These are phyloP conservation scores for Elaeis oleifera DNA, from an alignment of 202 grass and related monocot genomes.

Conservation along the genomic window DNA sequence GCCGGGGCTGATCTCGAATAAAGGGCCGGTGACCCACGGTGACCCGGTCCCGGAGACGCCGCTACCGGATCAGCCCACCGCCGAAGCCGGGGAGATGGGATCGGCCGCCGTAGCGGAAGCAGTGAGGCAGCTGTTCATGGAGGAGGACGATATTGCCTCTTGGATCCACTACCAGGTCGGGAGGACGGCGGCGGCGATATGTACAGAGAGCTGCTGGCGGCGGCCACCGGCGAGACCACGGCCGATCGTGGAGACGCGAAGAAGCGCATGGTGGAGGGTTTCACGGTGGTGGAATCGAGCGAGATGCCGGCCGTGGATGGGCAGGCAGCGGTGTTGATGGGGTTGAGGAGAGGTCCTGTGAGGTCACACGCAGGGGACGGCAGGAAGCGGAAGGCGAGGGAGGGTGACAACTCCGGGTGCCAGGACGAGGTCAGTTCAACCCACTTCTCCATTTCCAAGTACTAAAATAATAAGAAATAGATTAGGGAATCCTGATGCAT, in stretches of 20 bases:
- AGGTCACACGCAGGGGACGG: neutral
- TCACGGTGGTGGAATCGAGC: neutral
- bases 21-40: constrained; percentile 5
- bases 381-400: constrained; percentile 1
- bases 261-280: too few relatives aligned
- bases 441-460: neutral
- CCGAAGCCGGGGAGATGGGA: neutral
- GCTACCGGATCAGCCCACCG: neutral
- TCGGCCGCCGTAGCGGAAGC: neutral
- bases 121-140: neutral
- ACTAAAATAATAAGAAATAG: too few relatives aligned
- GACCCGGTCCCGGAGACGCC: neutral
- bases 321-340: too few relatives aligned
- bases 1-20: constrained; percentile 25
- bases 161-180: constrained; percentile 19
- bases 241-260: neutral
- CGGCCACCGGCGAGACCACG: neutral
- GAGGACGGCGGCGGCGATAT: neutral
- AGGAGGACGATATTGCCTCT: constrained; percentile 27
- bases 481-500: too few relatives aligned
- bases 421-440: neutral
- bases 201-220: neutral
- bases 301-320: neutral
- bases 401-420: neutral
- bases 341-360: too few relatives aligned